phyloP scores from a whole-genome alignment of 2,329 filamentous ascomycete genomes.

The Ascochyta viciae-villosae region DNA sequence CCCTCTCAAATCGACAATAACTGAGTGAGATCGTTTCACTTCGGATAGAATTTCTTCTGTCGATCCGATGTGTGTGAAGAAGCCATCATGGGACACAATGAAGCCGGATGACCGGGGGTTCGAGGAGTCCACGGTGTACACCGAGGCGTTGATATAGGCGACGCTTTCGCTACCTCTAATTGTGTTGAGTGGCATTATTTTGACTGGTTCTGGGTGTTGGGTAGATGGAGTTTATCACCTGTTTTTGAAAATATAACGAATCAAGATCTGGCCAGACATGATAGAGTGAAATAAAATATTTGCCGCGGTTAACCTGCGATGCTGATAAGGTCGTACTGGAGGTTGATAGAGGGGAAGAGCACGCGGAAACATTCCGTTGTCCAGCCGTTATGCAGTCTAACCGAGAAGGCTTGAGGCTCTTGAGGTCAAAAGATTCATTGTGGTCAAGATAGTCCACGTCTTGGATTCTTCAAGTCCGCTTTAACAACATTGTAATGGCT shows the following conservation, averaged over 20 bases:
- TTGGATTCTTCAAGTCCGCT: no score
- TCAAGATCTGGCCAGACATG: neutral
- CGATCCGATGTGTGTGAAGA: conserved; percentile 35
- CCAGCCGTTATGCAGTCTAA: neutral
- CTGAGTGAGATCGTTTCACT: conserved; percentile 20
- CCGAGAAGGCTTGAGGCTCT: no score
- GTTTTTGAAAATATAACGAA: neutral
- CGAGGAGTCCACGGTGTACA: conserved; percentile 37
- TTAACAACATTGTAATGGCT: no score
- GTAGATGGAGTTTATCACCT: neutral
- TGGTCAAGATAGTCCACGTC: no score
- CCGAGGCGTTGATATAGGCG: conserved; percentile 39
- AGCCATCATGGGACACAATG: conserved; percentile 36
- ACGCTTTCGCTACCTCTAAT: conserved; percentile 1
- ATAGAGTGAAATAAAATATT: neutral
- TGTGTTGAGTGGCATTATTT: neutral
- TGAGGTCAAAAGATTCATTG: no score
- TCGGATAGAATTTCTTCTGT: conserved; percentile 27
- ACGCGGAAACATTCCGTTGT: conserved; percentile 3
- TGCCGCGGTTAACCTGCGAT: no score
- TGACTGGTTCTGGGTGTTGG: neutral
- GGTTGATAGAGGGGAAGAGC: neutral
- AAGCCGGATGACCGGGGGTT: conserved; percentile 37
- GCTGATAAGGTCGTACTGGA: neutral
- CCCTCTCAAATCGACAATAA: conserved; percentile 35